Conservation (phyloP, 371 early-diverging fungal genomes). For the Batrachochytrium dendrobatidis region DNA sequence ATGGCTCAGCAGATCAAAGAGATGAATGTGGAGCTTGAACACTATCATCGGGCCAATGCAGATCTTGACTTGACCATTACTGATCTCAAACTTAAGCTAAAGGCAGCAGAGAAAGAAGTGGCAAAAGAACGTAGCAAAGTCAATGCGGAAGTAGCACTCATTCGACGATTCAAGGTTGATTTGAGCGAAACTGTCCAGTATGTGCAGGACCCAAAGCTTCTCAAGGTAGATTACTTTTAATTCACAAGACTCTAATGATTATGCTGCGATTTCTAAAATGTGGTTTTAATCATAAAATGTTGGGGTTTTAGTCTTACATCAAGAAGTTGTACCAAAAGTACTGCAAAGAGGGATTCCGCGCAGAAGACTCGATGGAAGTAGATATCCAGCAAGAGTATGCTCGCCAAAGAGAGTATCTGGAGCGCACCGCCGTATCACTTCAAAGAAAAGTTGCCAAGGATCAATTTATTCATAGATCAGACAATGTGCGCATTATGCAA, state of each 20-base stretch:
- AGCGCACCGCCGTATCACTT: slow-evolving; percentile 43
- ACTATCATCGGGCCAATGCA: slow-evolving; percentile 37
- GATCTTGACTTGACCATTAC: slow-evolving; percentile 39
- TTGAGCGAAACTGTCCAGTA: slow-evolving; percentile 37
- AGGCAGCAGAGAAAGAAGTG: slow-evolving; percentile 45
- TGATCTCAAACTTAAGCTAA: slow-evolving; percentile 45
- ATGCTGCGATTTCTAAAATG: too few species aligned
- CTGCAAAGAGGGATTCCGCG: slow-evolving; percentile 31
- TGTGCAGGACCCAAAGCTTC: slow-evolving; percentile 43
- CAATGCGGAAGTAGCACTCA: slow-evolving; percentile 24
- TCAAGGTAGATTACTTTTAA: slow-evolving; percentile 28
- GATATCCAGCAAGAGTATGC: slow-evolving; percentile 44
- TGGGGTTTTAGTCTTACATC: slow-evolving; percentile 24
- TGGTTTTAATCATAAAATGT: too few species aligned
- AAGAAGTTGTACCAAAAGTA: slow-evolving; percentile 46
- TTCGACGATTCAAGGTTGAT: slow-evolving; percentile 43
- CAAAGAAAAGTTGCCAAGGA: slow-evolving; percentile 40
- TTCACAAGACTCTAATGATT: slow-evolving; percentile 7
- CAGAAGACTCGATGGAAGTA: slow-evolving; percentile 24
- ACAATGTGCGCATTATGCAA: slow-evolving; percentile 44
- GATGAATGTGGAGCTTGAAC: slow-evolving; percentile 50
- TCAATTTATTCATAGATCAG: slow-evolving; percentile 35
- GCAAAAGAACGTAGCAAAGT: slow-evolving; percentile 27
- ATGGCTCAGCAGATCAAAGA: slow-evolving; percentile 49
- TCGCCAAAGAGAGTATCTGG: slow-evolving; percentile 45